Evolutionary conservation across 495 filamentous ascomycete genomes (phyloP).

Genomic region (Hyaloscypha variabilis): DNA sequence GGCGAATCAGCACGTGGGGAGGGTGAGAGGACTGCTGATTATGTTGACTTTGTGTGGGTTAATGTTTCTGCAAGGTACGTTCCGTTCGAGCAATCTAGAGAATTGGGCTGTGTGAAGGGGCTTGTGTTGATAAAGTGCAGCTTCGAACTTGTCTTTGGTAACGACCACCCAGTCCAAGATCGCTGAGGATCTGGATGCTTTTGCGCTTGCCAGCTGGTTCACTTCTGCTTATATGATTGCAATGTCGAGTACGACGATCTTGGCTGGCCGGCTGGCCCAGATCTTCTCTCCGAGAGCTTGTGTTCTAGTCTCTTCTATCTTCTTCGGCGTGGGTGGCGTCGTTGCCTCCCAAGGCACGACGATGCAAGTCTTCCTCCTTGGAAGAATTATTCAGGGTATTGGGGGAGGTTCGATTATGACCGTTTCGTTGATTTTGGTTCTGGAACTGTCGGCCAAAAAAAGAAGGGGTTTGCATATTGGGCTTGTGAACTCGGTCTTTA

Average conservation of each 20-base stretch:
- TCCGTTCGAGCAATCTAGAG: background rate
- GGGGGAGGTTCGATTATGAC: slow-evolving; percentile 70
- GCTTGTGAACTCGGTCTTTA: slow-evolving; percentile 65
- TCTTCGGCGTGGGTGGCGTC: slow-evolving; percentile 63
- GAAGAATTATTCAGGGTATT: slow-evolving; percentile 63
- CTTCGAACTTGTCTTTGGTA: slow-evolving; percentile 75
- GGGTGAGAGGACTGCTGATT: slow-evolving; percentile 25
- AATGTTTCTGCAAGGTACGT: slow-evolving; percentile 34
- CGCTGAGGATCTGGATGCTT: slow-evolving; percentile 71
- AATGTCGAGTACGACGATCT: slow-evolving; percentile 64
- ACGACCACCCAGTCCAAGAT: slow-evolving; percentile 75
- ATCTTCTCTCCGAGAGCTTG: slow-evolving; percentile 68
- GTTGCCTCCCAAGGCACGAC: slow-evolving; percentile 59
- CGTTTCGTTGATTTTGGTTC: slow-evolving; percentile 66
- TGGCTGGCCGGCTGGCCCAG: slow-evolving; percentile 66
- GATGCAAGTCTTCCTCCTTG: slow-evolving; percentile 65
- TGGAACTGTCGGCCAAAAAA: slow-evolving; percentile 66
- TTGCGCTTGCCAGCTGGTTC: slow-evolving; percentile 73
- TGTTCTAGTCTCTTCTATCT: slow-evolving; percentile 54
- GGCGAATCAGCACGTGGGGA: slow-evolving; percentile 30
- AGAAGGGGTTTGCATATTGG: slow-evolving; percentile 72
- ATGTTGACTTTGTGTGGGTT: slow-evolving; percentile 29
- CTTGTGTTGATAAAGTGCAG: slow-evolving; percentile 35
- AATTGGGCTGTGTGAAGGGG: background rate
- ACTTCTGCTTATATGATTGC: slow-evolving; percentile 74